phyloP scores from a whole-genome alignment of 148 eudicot genomes.

The Rhododendron molle region DNA sequence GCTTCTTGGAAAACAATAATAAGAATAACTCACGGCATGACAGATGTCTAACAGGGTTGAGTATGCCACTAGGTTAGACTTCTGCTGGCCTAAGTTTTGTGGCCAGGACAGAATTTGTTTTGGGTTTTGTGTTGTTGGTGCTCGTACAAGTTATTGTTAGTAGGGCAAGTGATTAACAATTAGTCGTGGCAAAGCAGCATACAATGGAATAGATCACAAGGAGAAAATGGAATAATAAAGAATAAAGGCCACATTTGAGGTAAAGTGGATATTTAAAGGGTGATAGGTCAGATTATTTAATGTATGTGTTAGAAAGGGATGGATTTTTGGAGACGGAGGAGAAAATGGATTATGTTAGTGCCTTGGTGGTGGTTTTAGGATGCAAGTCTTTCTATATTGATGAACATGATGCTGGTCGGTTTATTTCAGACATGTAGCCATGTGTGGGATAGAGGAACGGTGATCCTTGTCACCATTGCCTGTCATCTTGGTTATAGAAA shows the following conservation, averaged over 20 bases:
- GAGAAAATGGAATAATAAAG: not conserved
- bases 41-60: not conserved
- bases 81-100: not conserved
- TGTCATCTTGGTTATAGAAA: not conserved
- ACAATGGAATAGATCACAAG: not conserved
- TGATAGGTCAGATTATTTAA: not conserved
- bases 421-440: not conserved
- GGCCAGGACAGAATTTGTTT: not conserved
- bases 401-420: not conserved
- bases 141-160: not conserved
- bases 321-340: not conserved
- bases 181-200: not conserved
- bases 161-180: not conserved
- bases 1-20: not conserved
- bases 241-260: not conserved
- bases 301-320: not conserved
- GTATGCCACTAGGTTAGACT: not conserved
- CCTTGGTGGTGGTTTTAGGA: not conserved
- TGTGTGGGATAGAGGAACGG: not conserved
- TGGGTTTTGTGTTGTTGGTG: not conserved
- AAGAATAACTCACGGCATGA: not conserved
- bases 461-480: not conserved
- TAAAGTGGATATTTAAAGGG: not conserved
- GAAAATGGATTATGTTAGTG: not conserved
- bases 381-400: not conserved